These are phyloP conservation scores for Lachancea lanzarotensis DNA, from an alignment of 805 yeast species.

Conservation along the genomic window DNA sequence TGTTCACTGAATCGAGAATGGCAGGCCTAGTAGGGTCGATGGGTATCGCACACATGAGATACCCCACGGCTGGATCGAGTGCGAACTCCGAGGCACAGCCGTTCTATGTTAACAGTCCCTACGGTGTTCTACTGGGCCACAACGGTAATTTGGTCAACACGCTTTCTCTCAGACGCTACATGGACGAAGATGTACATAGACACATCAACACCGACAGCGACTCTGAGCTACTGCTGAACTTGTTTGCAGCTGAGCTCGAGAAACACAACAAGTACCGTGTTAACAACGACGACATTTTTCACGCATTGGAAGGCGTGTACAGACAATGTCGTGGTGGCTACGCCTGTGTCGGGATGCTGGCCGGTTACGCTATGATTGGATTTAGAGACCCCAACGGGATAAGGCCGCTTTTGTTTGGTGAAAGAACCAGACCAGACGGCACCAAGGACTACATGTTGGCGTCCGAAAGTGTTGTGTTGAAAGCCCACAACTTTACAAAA, in stretches of 20 bases:
- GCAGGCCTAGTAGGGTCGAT: slow-evolving; percentile 78
- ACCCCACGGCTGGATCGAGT: slow-evolving; percentile 95
- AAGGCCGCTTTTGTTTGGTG: slow-evolving; percentile 85
- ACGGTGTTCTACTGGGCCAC: slow-evolving; percentile 84
- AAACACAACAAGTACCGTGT: slow-evolving; percentile 90
- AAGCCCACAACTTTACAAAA: slow-evolving; percentile 78
- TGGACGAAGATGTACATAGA: slow-evolving; percentile 92
- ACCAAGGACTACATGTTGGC: slow-evolving; percentile 86
- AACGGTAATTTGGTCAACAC: slow-evolving; percentile 95
- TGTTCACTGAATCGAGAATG: slow-evolving; percentile 80
- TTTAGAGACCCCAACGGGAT: slow-evolving; percentile 97
- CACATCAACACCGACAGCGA: slow-evolving; percentile 97
- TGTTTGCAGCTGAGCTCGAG: slow-evolving; percentile 88
- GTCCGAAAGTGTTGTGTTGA: slow-evolving; percentile 88
- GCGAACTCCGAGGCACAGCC: slow-evolving; percentile 98
- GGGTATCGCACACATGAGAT: slow-evolving; percentile 93
- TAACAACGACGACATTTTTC: slow-evolving; percentile 80
- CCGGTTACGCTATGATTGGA: slow-evolving; percentile 93
- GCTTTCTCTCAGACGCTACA: slow-evolving; percentile 60
- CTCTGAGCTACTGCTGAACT: slow-evolving; percentile 81
- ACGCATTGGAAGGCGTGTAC: slow-evolving; percentile 79
- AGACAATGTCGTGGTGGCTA: slow-evolving; percentile 88
- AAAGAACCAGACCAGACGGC: slow-evolving; percentile 65
- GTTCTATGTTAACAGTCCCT: slow-evolving; percentile 94
- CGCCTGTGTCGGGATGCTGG: slow-evolving; percentile 90